These are phyloP conservation scores for Stentor coeruleus DNA, from an alignment of 73 alveolate species.

Conservation along the genomic window DNA sequence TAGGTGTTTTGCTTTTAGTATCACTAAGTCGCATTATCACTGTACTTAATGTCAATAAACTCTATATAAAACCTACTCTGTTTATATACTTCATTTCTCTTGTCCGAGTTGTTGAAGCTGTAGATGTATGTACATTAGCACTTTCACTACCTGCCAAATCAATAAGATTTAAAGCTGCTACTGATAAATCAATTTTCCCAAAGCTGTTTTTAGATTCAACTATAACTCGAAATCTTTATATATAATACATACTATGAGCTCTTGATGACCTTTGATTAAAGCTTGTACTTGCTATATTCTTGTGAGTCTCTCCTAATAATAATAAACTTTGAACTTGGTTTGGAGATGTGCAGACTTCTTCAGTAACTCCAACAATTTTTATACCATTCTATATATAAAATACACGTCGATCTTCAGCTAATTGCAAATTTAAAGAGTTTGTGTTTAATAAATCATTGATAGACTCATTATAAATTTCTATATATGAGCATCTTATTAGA, in stretches of 20 bases:
- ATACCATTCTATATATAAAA: too few relatives aligned
- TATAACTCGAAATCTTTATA: too few relatives aligned
- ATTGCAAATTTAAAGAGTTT: conserved; percentile 45
- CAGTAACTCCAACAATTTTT: too few relatives aligned
- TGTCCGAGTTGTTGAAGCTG: conserved; percentile 74
- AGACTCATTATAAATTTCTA: conserved; percentile 90
- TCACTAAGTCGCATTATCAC: conserved; percentile 64
- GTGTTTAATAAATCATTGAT: conserved; percentile 88
- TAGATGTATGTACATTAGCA: conserved; percentile 64
- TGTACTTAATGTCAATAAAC: conserved; percentile 68
- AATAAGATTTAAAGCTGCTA: conserved; percentile 79
- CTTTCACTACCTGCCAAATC: conserved; percentile 94
- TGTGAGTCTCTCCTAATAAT: too few relatives aligned
- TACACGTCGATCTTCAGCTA: conserved; percentile 56
- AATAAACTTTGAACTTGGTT: too few relatives aligned
- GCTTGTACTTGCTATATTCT: too few relatives aligned
- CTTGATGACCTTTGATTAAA: too few relatives aligned
- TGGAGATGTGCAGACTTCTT: too few relatives aligned
- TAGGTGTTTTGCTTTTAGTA: conserved; percentile 47
- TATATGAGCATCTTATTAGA: conserved; percentile 79
- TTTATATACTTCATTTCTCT: conserved; percentile 72
- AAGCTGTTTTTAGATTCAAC: conserved; percentile 41
- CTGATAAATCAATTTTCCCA: conserved; percentile 19
- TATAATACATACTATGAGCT: too few relatives aligned
- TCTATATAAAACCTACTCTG: too few relatives aligned